These are phyloP conservation scores for Chimonanthus salicifolius DNA, from an alignment of 164 flowering plant species.

Conservation along the genomic window DNA sequence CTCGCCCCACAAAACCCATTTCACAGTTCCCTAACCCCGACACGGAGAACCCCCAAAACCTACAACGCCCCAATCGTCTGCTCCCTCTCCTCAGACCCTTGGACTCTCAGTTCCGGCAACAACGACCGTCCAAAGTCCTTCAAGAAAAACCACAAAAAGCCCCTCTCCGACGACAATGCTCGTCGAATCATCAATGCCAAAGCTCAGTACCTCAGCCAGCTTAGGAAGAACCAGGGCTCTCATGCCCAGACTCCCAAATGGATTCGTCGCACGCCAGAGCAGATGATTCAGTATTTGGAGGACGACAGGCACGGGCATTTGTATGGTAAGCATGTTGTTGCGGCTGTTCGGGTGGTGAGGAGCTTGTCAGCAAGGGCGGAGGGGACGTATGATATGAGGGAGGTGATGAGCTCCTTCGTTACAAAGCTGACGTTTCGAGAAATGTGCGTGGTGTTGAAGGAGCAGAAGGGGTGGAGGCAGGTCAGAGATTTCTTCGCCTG, in stretches of 20 bases:
- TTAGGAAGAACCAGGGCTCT: conserved; percentile 70
- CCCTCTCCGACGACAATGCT: conserved; percentile 83
- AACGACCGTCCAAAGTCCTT: conserved; percentile 43
- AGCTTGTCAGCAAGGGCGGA: conserved; percentile 36
- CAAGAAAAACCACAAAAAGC: conserved; percentile 48
- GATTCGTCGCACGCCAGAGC: conserved; percentile 81
- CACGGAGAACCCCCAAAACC: conserved; percentile 10
- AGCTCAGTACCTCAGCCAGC: conserved; percentile 54
- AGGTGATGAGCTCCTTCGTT: conserved; percentile 72
- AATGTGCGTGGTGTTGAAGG: conserved; percentile 92
- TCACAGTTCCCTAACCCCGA: neutral
- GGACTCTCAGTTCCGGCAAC: conserved; percentile 68
- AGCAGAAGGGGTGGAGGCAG: conserved; percentile 87
- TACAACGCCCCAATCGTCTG: conserved; percentile 17
- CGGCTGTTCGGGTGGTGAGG: conserved; percentile 68
- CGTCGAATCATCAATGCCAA: conserved; percentile 74
- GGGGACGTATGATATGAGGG: conserved; percentile 68
- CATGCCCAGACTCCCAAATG: conserved; percentile 68
- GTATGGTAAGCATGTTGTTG: conserved; percentile 86
- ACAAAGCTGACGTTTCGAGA: conserved; percentile 68
- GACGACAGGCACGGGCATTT: conserved; percentile 80
- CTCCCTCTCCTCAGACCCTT: conserved; percentile 57
- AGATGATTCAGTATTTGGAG: conserved; percentile 72
- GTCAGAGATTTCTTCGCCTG: conserved; percentile 77
- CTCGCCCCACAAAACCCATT: conserved; percentile 11